A percentile compares a stretch with the other conserved stretches of the same genome.
Evolutionary conservation across 805 yeast genomes (phyloP).

Genomic region (Schizosaccharomyces cryophilus): DNA sequence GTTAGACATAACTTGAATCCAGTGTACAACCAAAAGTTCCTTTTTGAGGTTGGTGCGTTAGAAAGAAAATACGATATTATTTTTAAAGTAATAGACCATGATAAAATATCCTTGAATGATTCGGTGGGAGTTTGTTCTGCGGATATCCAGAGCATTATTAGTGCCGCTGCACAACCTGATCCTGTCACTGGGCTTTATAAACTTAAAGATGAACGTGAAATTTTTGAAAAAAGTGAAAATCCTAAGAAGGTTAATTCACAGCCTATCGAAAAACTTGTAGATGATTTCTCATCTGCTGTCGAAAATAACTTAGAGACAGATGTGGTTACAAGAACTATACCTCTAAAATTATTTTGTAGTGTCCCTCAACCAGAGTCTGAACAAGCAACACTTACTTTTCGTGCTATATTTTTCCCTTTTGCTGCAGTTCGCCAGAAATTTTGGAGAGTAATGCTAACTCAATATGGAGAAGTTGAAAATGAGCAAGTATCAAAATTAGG

Average conservation of each 20-base stretch:
- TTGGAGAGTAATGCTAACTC: conserved; percentile 37
- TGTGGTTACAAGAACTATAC: neutral
- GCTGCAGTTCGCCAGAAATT: conserved; percentile 19
- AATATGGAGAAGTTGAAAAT: conserved; percentile 22
- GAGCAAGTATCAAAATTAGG: conserved; percentile 31
- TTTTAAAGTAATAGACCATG: conserved; percentile 63
- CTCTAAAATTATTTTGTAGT: neutral
- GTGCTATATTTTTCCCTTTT: neutral
- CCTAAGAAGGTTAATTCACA: conserved; percentile 1
- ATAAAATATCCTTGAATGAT: conserved; percentile 60
- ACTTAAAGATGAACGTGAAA: neutral
- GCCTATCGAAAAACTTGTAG: neutral
- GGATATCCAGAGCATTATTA: conserved; percentile 26
- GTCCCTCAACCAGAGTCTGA: neutral
- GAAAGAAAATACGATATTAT: conserved; percentile 43
- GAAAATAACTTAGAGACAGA: neutral
- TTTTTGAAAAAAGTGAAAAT: neutral
- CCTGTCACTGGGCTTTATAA: conserved; percentile 15
- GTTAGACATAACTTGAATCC: conserved; percentile 65
- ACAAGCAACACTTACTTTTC: neutral
- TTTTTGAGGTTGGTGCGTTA: conserved; percentile 46
- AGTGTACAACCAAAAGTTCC: conserved; percentile 49
- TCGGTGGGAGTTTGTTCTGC: conserved; percentile 44
- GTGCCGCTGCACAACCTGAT: conserved; percentile 14
- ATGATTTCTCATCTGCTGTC: neutral